phyloP scores from a whole-genome alignment of 1,284 basidiomycete species.

The Puccinia coronata region DNA sequence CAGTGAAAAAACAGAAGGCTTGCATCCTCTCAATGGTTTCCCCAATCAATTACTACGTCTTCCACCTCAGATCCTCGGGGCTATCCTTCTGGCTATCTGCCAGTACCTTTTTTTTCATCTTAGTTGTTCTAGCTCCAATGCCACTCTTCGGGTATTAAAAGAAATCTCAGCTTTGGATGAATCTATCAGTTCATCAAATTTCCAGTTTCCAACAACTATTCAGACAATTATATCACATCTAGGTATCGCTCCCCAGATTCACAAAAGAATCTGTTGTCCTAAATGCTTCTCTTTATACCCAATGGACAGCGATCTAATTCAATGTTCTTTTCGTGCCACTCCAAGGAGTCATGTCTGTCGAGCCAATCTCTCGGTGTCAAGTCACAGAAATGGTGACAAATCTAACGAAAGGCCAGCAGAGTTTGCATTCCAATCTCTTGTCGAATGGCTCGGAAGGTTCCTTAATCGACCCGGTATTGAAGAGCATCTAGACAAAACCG shows the following conservation, averaged over 20 bases:
- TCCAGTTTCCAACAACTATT: neutral
- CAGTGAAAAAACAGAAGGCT: too few species aligned
- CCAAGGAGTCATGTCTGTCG: neutral
- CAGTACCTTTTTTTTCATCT: slow-evolving; percentile 9
- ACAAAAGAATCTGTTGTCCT: neutral
- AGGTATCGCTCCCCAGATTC: neutral
- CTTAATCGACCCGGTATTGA: neutral
- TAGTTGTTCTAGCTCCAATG: neutral
- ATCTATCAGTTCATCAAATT: neutral
- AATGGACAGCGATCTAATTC: neutral
- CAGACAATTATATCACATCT: neutral
- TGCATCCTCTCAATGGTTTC: too few species aligned
- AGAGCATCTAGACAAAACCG: neutral
- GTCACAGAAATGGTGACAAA: slow-evolving; percentile 1
- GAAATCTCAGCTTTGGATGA: neutral
- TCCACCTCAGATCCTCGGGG: neutral
- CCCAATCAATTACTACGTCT: neutral
- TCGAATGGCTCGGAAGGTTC: slow-evolving; percentile 1
- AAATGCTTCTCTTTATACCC: slow-evolving; percentile 4
- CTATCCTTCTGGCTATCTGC: neutral
- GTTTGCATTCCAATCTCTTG: slow-evolving; percentile 5
- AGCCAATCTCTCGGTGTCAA: neutral
- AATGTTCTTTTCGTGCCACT: slow-evolving; percentile 5
- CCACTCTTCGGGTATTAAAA: neutral
- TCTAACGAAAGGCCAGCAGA: neutral